Base-by-base conservation (phyloP, 2,329 filamentous ascomycete species). In the Penicillium thymicola region DNA sequence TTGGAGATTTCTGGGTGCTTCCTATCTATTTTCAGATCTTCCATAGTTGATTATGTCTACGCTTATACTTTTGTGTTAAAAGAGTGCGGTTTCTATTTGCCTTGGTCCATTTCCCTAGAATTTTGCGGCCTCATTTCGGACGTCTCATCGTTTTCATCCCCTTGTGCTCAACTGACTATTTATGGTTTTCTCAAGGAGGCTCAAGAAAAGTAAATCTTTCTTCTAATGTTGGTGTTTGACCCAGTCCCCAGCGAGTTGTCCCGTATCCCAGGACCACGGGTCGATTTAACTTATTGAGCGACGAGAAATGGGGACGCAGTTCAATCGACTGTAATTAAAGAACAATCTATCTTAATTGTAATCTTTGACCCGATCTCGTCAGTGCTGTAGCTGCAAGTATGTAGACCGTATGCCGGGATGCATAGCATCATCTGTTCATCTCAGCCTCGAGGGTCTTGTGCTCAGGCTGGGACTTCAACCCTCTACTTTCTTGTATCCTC, bases 11-110 rank as follows among this genome's bases (percentile, higher is more conserved):
- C 52, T 56, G 60, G 53, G 55, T 41, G 32, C 28, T 30, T 44
- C n/a, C 38, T 54, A 41, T 54, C 50, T 58, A 43, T 32, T 56
- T 46, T 63, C 57, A 62, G 44, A 58, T 60, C 52, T 59, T 59
- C 59, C 60, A 66, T 65, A 65, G 62, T 64, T 44, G 60, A 64
- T 53, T 45, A 54, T 34, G 48, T 55, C 42, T 47, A 50, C 37
- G 30, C 58, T 53, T 57, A n/a, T 62, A 55, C 38, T 25, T 51
- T 38, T 56, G 48, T 47, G 51, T 49, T 23, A 46, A 56, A 46
- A 56, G 48, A 56, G 55, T 52, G 54, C 53, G 30, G 28, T 51
- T 50, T 25, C 30, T 54, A 41, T 57, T 43, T 11, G 52, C 41
- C 42, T 52, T n/a, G 7, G 14, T 55, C 44, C 9, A 25, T 43